Evolutionary conservation across 1,284 basidiomycete species (phyloP), one percentile per base, ranked within the genome.

Genomic region (Mixia osmundae): DNA sequence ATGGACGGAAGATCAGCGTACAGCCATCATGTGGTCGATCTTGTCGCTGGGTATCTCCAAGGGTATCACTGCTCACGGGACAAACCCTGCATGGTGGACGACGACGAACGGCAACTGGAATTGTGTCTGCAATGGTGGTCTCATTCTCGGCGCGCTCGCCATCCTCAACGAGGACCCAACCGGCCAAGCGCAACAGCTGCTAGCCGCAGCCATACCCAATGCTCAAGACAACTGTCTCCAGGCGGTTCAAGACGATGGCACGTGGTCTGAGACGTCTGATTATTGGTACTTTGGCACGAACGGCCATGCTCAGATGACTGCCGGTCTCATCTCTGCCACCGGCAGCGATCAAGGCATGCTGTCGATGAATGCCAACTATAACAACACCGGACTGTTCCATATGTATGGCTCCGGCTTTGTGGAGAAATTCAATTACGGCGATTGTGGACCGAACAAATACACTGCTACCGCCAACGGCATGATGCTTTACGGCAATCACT

Each of bases 401-500:
- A 91, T 95, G 72, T 78, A 77, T 21, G 71, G 69, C 24, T 66
- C 63, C 27, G 87, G 89, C 23, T 66, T 76, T 42, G 83, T 77
- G 12, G 79, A 78, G 31, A 60, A 85, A 36, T 95, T 94, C 66
- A 67, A 77, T 53, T 89, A 76, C 51, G 85, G 83, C 38, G 87
- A 95, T 57, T 71, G 75, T 54, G 87, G 89, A 49, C 87, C 87
- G 37, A 91, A 89, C 72, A 94, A 94, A 63, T 87, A 65, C 54
- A 75, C 74, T 18, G 67, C 75, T 19, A 82, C 76, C 11, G 76
- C 77, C 27, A 82, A 55, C 47, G 61, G 62, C 33, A 64, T 82
- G 61, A 50, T 78, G 40, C 66, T 79, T 48, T 82, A 78, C 55
- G 72, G 67, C 15, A 55, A 64, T 14, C 55, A 67, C 20, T 85